phyloP scores from a whole-genome alignment of 768 basidiomycete species.

The Tricholoma sp. region DNA sequence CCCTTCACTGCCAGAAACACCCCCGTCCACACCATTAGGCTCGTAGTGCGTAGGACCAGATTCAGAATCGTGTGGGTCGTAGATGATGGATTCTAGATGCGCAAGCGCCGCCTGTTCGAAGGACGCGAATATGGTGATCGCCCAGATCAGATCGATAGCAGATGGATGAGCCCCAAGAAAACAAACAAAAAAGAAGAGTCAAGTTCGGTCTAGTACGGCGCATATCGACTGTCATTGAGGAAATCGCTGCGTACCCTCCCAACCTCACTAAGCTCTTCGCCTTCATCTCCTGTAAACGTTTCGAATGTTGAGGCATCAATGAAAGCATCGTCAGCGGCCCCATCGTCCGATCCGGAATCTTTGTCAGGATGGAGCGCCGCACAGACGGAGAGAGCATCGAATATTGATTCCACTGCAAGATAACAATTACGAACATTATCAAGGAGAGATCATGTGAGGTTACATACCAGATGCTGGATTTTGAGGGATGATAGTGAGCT shows the following conservation, averaged over 20 bases:
- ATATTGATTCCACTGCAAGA: constrained; percentile 71
- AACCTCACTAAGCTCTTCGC: constrained; percentile 76
- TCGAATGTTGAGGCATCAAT: constrained; percentile 51
- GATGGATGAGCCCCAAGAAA: neutral
- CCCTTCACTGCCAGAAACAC: neutral
- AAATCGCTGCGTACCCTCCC: constrained; percentile 95
- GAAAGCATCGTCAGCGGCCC: constrained; percentile 53
- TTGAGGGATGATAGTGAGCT: constrained; percentile 72
- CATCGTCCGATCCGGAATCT: constrained; percentile 39
- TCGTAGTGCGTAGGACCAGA: constrained; percentile 4
- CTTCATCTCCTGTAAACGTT: constrained; percentile 50
- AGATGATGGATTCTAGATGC: constrained; percentile 78
- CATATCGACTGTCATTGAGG: constrained; percentile 67
- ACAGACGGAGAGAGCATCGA: constrained; percentile 81
- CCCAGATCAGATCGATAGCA: neutral
- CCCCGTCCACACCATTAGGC: constrained; percentile 5
- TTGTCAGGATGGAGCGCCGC: constrained; percentile 82
- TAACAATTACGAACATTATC: neutral
- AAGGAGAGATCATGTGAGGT: neutral
- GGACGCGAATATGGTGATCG: neutral
- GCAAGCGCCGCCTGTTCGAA: constrained; percentile 68
- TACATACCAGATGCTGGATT: constrained; percentile 55
- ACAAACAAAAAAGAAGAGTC: constrained; percentile 17
- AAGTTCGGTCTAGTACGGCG: constrained; percentile 72
- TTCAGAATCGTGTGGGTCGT: constrained; percentile 38